Evolutionary conservation across 768 basidiomycete species (phyloP), one percentile per base, ranked within the genome.

Genomic region (Suillus discolor): DNA sequence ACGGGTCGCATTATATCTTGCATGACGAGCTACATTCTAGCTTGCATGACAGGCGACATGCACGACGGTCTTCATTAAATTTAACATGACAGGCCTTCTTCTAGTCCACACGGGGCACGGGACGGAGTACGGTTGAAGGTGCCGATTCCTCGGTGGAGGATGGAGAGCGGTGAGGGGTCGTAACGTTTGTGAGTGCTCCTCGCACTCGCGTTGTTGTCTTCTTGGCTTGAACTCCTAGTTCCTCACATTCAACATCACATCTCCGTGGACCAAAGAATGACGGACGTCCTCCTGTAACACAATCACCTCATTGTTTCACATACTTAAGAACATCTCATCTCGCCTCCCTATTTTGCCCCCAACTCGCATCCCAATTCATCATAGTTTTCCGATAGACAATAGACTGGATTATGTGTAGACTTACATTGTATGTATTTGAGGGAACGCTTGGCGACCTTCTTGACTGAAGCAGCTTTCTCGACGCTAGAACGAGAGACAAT

Each of bases 121-220:
- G 39, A 59, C 16, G 57, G 57, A 18, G 4, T 60, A 3, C 57
- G 25, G 39, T 42, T 41, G 57, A 60, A 18, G 25, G 57, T 60
- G 18, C 57, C 57, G 11, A 60, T 55, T 34, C 31, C 54, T 55
- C 54, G 54, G 18, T 34, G 39, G 25, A 59, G 39, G 57, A 60
- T 9, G 39, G 57, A 42, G 5, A 25, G 23, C 38, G 16, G 57
- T 11, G 23, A 41, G 23, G 57, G 18, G 39, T 57, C 38, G 9
- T 57, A 25, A 13, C n/a, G 15, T 23, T 13, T 13, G 15, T 18
- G n/a, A 25, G 5, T 13, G 20, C 34, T 36, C 38, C 6, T 38
- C n/a, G 38, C 16, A n/a, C 55, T 57, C 55, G 20, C 6, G n/a
- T 23, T 57, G 28, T 18, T 5, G 54, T 3, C 25, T 25, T 16